Base-by-base conservation (phyloP, 345 rosid genomes). In the Citropsis articulata region DNA sequence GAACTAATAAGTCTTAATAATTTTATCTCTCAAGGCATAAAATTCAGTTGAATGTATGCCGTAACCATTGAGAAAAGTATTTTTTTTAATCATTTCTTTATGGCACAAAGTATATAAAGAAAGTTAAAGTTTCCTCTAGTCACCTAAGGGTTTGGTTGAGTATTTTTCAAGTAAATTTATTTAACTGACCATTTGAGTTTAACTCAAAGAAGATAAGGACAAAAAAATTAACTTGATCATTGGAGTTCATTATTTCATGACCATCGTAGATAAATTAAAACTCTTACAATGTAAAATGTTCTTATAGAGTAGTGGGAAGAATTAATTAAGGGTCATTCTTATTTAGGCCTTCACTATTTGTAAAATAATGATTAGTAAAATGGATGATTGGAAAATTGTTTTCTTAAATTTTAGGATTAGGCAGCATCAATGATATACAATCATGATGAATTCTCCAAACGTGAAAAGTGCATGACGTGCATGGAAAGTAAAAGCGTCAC, bases 401-500 rank as follows among this genome's bases (percentile, higher is more conserved):
- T 2, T 4, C 7, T 18, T 53, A 4, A 53, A 53, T 53, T 53
- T 18, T 53, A 53, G 22, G 21, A 16, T 19, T 21, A 4, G 31
- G 31, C 27, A 61, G 14, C 30, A 9, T n/a, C 30, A 10, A 25
- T 25, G 30, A 61, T 61, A 13, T 45, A 13, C 14, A 13, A 18
- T 61, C 1, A 24, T 24, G 31, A 53, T 25, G 13, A 24, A 61
- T 25, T 61, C 12, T 61, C 65, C 9, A 61, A 61, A 25, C 86
- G 84, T 83, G 31, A 50, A 68, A 81, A 25, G 72, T 82, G 85
- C 87, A 86, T 86, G 87, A 60, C 82, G 71, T 84, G 87, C 87
- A 81, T 87, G 85, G 73, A 67, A 80, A 83, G 80, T 72, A 62
- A 66, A 42, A 21, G 7, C 68, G 3, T 28, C n/a, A 27, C 18